Evolutionary conservation across 2,329 filamentous ascomycete genomes (phyloP), one percentile per base, ranked within the genome.

Genomic region (Fusarium sterilihyphosum): DNA sequence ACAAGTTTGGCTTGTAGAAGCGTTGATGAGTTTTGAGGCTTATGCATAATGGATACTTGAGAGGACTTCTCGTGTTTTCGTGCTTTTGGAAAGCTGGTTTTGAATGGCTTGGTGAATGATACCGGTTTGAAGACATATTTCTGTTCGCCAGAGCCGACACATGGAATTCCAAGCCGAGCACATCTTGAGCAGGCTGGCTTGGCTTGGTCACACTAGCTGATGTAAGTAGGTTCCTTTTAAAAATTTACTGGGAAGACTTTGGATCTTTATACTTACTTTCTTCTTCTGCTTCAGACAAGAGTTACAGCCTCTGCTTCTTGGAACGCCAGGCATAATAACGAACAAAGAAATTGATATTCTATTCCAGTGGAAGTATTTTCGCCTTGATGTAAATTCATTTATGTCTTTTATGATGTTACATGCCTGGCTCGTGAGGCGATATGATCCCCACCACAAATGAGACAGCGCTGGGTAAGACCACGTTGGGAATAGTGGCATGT

Each of bases 271-370:
- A 47, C 72, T 18, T 77, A 86, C 87, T 83, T 88, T 88, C 79
- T 88, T 88, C 83, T 88, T 88, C 71, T 87, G 85, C 67, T 82
- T 85, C 40, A 85, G 83, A 74, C 86, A 88, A 20, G 81, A 84
- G 44, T 87, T 84, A 67, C 87, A 88, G 31, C 85, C 87, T 69
- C 83, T 82, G 52, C 85, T 84, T 9, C 83, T 84, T 12, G 87
- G 87, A 16, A 88, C 87, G 18, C 87, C 87, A 0, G 86, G 85
- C 87, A 88, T 88, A 3, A 46, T 49, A 14, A 26, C 3, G 7
- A 49, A 29, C 18, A 11, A 6, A 43, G 4, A 24, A 26, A 5
- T 50, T 24, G 22, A 35, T 33, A 24, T 35, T 24, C 4, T 1
- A 43, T 8, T 0, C 6, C 13, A 26, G 29, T 2, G n/a, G 13